Conservation (phyloP, 2,329 filamentous ascomycete species). For the Dendryphion nanum region DNA sequence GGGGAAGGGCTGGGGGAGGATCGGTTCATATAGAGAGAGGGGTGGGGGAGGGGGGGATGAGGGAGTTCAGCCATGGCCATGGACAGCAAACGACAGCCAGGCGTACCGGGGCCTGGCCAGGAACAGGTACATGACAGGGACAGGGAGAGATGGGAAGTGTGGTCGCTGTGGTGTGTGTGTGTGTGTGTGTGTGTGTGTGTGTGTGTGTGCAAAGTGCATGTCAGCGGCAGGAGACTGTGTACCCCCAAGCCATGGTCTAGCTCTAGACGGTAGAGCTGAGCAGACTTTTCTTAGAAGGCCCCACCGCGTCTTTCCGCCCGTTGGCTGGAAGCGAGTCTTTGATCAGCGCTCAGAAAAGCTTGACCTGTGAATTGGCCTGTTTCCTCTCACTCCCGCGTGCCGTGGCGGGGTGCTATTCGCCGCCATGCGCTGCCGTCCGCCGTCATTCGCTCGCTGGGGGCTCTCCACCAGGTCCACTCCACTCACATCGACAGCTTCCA, state of each 20-base stretch:
- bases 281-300: background rate
- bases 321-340: slow-evolving; percentile 8
- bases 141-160: slow-evolving; percentile 3
- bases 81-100: slow-evolving; percentile 2
- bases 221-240: slow-evolving; percentile 16
- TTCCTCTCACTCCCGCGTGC: slow-evolving; percentile 1
- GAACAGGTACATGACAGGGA: too few species aligned
- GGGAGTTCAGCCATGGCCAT: too few species aligned
- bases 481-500: too few species aligned
- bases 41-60: slow-evolving; percentile 13
- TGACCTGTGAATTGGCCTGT: slow-evolving; percentile 1
- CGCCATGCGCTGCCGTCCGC: background rate
- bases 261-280: slow-evolving; percentile 10
- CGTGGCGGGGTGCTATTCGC: background rate
- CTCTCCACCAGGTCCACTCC: too few species aligned
- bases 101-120: slow-evolving; percentile 11
- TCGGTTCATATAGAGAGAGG: slow-evolving; percentile 25
- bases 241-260: slow-evolving; percentile 15
- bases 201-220: slow-evolving; percentile 13
- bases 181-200: slow-evolving; percentile 5
- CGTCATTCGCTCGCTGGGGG: background rate
- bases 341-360: too few species aligned
- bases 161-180: background rate
- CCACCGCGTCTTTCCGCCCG: slow-evolving; percentile 4
- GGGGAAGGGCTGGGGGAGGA: slow-evolving; percentile 19